Base-by-base conservation (phyloP, 1,284 basidiomycete species). In the Meripilus lineatus region DNA sequence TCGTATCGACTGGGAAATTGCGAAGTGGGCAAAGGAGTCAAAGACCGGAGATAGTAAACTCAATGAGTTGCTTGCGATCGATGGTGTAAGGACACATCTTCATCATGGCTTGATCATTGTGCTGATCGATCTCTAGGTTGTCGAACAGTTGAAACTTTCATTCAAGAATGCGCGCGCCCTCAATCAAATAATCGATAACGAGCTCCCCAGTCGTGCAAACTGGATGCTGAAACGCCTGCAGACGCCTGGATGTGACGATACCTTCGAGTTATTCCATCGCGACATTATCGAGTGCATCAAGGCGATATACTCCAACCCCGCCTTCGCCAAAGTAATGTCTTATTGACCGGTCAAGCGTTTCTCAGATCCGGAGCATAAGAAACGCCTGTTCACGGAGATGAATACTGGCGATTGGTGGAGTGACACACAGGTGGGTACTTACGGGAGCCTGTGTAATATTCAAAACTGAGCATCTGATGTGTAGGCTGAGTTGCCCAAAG, bases 111-210 rank as follows among this genome's bases (percentile, higher is more conserved):
- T 21, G 3, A 10, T 18, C 11, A 26, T 20, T 4, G 37, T 32
- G 3, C n/a, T 41, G 14, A 30, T n/a, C n/a, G 13, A 28, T 34
- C 28, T 18, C n/a, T 30, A 58, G 57, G 14, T 58, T n/a, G 42
- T 33, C 3, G 38, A 52, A 2, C 24, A 18, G 8, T 56, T 68
- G 0, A 59, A 50, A 0, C 49, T 67, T 0, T 64, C 60, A 0
- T 68, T 49, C 55, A 56, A 53, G 30, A 62, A 57, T 32, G 28
- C 54, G 1, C 40, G 40, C 0, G 56, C 62, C 23, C 55, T 68
- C 8, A 63, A 68, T 32, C 37, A 47, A 4, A 58, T 65, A 5
- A 60, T 67, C 8, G 62, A 67, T 44, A 15, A 47, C 41, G 23
- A 53, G 8, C 34, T 63, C 8, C 50, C 55, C 66, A 10, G 69